phyloP scores from a whole-genome alignment of 139 green algal species.

The Chlamydomonas eustigma region DNA sequence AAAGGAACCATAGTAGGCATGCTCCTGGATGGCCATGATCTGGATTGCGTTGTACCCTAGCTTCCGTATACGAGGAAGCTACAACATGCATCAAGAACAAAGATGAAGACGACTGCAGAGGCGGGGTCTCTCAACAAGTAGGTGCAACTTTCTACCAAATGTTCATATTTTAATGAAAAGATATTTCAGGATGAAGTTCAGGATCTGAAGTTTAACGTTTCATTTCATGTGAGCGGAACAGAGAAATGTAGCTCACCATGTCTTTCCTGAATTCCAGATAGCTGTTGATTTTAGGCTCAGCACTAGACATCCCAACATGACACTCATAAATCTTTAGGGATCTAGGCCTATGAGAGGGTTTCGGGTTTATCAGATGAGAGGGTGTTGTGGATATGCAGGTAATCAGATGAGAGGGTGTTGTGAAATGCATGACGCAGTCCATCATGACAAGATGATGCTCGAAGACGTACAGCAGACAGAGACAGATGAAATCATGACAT shows the following conservation, averaged over 20 bases:
- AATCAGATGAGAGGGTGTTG: neutral
- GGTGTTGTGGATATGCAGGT: neutral
- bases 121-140: neutral
- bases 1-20: constrained; percentile 81
- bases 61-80: constrained; percentile 87
- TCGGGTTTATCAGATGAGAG: too few species aligned
- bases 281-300: constrained; percentile 76
- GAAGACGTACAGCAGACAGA: neutral
- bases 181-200: too few species aligned
- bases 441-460: neutral
- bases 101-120: neutral
- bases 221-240: neutral
- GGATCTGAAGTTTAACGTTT: neutral
- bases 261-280: constrained; percentile 92
- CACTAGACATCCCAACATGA: constrained; percentile 92
- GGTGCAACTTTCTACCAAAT: too few species aligned
- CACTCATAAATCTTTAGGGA: constrained; percentile 96
- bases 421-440: neutral
- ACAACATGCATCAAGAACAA: constrained; percentile 18
- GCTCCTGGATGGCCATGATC: constrained; percentile 97
- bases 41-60: constrained; percentile 96
- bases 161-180: too few species aligned
- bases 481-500: neutral
- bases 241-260: constrained; percentile 78
- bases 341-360: constrained; percentile 52